Percentiles rank a stretch among this genome's conserved stretches.
phyloP scores from a whole-genome alignment of 129 eudicot species.

The Lactuca sativa region DNA sequence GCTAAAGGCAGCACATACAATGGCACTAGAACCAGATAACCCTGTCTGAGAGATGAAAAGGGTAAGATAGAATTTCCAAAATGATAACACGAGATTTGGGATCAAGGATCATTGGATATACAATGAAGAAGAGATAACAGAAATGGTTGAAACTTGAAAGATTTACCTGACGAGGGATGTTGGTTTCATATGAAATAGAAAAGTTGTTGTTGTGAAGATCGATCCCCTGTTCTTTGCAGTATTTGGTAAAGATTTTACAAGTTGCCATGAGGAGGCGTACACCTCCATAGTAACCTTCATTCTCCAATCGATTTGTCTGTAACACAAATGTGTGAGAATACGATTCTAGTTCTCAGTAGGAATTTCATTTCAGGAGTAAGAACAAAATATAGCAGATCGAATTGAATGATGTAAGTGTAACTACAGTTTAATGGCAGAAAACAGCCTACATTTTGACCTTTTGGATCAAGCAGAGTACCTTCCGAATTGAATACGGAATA shows the following conservation, averaged over 20 bases:
- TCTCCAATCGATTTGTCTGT: constrained; percentile 67
- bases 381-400: not conserved
- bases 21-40: constrained; percentile 97
- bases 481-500: no score
- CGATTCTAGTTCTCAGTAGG: no score
- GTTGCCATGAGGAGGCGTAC: constrained; percentile 90
- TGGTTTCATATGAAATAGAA: constrained; percentile 81
- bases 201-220: constrained; percentile 62
- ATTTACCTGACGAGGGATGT: constrained; percentile 96
- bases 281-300: constrained; percentile 95
- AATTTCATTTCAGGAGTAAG: not conserved
- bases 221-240: constrained; percentile 68
- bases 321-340: constrained; percentile 17
- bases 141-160: not conserved
- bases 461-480: no score
- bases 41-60: constrained; percentile 62
- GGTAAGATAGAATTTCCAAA: not conserved
- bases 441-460: no score
- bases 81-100: not conserved
- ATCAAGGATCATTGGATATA: not conserved
- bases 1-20: constrained; percentile 95
- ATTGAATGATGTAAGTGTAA: not conserved
- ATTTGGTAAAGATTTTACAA: constrained; percentile 61
- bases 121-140: not conserved
- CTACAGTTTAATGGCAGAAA: no score